A percentile compares a stretch with the other conserved stretches of the same genome.
Conservation (phyloP, 129 eudicot genomes). For the Smallanthus sonchifolius region DNA sequence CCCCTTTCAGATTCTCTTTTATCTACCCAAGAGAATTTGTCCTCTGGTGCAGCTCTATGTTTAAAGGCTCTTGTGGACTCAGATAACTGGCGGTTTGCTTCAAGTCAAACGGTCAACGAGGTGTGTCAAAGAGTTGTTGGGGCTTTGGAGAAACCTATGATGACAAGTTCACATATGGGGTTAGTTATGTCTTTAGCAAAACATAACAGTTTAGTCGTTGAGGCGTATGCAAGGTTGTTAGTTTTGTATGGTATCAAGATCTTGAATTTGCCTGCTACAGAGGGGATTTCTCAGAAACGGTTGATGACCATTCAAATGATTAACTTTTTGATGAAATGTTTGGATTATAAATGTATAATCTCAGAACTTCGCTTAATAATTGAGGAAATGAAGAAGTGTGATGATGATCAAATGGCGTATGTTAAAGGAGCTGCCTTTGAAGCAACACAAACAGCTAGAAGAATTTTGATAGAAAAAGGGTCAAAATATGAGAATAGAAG, state of each 20-base stretch:
- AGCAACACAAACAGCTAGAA: slow-evolving; percentile 64
- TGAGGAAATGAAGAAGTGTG: slow-evolving; percentile 76
- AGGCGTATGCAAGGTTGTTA: slow-evolving; percentile 68
- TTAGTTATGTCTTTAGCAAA: slow-evolving; percentile 73
- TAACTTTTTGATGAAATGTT: slow-evolving; percentile 63
- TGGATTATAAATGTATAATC: slow-evolving; percentile 66
- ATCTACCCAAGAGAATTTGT: slow-evolving; percentile 57
- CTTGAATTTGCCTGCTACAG: slow-evolving; percentile 42
- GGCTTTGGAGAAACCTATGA: slow-evolving; percentile 60
- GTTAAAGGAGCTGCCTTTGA: slow-evolving; percentile 86
- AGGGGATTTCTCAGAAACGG: slow-evolving; percentile 67
- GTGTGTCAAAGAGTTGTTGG: slow-evolving; percentile 76
- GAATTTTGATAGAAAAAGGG: slow-evolving; percentile 45
- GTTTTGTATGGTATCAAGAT: slow-evolving; percentile 52
- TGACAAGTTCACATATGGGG: slow-evolving; percentile 73
- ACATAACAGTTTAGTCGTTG: slow-evolving; percentile 59
- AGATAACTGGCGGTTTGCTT: slow-evolving; percentile 88
- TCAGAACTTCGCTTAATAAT: slow-evolving; percentile 61
- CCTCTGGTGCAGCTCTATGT: slow-evolving; percentile 88
- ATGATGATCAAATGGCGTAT: slow-evolving; percentile 66
- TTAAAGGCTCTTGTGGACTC: slow-evolving; percentile 79
- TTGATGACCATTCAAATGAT: slow-evolving; percentile 78
- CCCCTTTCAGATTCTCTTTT: slow-evolving; percentile 81
- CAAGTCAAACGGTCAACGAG: slow-evolving; percentile 67
- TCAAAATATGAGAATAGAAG: slow-evolving; percentile 37